Conservation (phyloP, 768 basidiomycete genomes). For the Amanita rubescens region DNA sequence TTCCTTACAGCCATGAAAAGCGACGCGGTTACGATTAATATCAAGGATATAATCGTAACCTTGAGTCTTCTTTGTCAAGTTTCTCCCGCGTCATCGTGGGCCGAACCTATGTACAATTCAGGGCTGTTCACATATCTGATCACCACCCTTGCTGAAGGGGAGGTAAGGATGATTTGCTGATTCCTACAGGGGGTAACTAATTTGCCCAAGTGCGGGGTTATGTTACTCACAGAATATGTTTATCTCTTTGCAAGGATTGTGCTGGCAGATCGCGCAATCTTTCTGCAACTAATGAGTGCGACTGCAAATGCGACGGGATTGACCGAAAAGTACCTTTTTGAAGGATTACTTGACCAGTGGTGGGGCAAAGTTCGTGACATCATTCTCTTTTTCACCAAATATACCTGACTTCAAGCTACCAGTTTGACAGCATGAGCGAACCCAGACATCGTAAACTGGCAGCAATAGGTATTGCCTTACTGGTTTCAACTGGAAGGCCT, state of each 20-base stretch:
- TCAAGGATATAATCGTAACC: slow-evolving; percentile 54
- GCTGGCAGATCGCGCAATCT: slow-evolving; percentile 57
- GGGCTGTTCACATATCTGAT: slow-evolving; percentile 65
- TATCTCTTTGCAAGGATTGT: slow-evolving; percentile 70
- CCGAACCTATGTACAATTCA: slow-evolving; percentile 61
- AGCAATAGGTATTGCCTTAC: slow-evolving; percentile 73
- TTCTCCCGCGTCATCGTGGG: slow-evolving; percentile 61
- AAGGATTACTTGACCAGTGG: slow-evolving; percentile 70
- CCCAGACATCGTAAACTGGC: slow-evolving; percentile 76
- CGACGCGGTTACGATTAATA: slow-evolving; percentile 43
- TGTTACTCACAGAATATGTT: slow-evolving; percentile 60
- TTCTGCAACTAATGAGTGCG: slow-evolving; percentile 62
- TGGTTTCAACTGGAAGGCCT: slow-evolving; percentile 66
- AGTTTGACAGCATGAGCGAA: slow-evolving; percentile 93
- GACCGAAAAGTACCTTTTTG: slow-evolving; percentile 51
- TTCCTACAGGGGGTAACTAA: slow-evolving; percentile 3
- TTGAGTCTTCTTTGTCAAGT: slow-evolving; percentile 57
- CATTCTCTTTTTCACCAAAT: neutral
- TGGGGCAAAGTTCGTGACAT: slow-evolving; percentile 59
- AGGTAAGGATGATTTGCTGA: slow-evolving; percentile 34
- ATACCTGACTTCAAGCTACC: neutral
- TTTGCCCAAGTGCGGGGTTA: slow-evolving; percentile 28
- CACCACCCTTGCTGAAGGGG: slow-evolving; percentile 53
- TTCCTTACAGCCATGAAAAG: slow-evolving; percentile 44
- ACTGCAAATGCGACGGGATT: slow-evolving; percentile 41